These are phyloP conservation scores for Ceratobasidium theobromae DNA, from an alignment of 1,284 basidiomycete species.

Conservation along the genomic window DNA sequence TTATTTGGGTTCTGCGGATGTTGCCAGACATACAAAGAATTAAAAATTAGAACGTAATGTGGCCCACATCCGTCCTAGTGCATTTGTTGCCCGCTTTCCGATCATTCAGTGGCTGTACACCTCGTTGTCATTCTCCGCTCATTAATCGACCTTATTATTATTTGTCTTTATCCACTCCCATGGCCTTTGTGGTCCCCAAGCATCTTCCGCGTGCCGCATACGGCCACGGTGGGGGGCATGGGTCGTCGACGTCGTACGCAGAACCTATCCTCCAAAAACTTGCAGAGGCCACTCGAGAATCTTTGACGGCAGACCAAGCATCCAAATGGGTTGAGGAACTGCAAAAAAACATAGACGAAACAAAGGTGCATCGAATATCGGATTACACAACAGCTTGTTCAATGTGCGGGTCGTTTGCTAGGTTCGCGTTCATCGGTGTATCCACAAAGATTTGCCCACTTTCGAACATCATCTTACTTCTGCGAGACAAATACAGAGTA, in stretches of 20 bases:
- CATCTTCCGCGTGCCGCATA: slow-evolving; percentile 62
- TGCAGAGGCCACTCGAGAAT: slow-evolving; percentile 57
- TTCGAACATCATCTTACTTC: slow-evolving; percentile 65
- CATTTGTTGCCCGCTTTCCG: too few species aligned
- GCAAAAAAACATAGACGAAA: slow-evolving; percentile 62
- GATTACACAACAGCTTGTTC: slow-evolving; percentile 16
- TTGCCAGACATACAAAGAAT: neutral
- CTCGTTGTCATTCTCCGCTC: too few species aligned
- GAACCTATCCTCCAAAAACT: slow-evolving; percentile 61
- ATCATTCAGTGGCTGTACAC: too few species aligned
- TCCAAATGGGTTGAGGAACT: slow-evolving; percentile 70
- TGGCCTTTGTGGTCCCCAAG: slow-evolving; percentile 70
- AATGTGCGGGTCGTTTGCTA: slow-evolving; percentile 39
- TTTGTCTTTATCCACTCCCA: slow-evolving; percentile 41
- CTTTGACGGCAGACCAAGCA: slow-evolving; percentile 60
- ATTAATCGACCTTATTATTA: too few species aligned
- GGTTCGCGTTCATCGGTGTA: slow-evolving; percentile 66
- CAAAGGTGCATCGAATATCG: slow-evolving; percentile 54
- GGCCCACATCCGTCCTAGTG: too few species aligned
- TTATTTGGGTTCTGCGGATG: slow-evolving; percentile 6
- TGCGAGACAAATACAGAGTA: slow-evolving; percentile 62
- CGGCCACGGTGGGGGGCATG: slow-evolving; percentile 61
- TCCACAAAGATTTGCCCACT: slow-evolving; percentile 59
- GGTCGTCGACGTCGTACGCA: slow-evolving; percentile 31
- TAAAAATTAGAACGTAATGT: too few species aligned